Evolutionary conservation across 2,329 filamentous ascomycete species (phyloP).

Genomic region (Neonectria faginata): DNA sequence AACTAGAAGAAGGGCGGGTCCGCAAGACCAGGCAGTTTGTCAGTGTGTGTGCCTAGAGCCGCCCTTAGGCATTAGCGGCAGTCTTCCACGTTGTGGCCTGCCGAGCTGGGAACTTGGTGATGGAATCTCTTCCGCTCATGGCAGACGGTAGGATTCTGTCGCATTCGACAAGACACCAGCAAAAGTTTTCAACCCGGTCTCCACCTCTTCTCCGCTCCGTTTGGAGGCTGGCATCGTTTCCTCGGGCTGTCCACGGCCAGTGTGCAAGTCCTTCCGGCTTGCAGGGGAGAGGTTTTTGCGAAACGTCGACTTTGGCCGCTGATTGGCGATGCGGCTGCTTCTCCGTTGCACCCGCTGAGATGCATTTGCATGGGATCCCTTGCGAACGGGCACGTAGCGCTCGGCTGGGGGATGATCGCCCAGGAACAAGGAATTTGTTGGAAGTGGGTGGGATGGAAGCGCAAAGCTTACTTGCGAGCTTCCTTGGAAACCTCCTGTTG

Average conservation of each 20-base stretch:
- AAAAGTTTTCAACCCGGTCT: slow-evolving; percentile 20
- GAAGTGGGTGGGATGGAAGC: not conserved
- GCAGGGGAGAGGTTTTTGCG: slow-evolving; percentile 33
- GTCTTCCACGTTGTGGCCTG: slow-evolving; percentile 1
- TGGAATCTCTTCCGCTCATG: not conserved
- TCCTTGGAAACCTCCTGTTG: slow-evolving; percentile 9
- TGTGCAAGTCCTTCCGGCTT: not conserved
- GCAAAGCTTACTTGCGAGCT: not conserved
- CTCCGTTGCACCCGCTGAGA: slow-evolving; percentile 34
- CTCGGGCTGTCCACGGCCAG: not conserved
- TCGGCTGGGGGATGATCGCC: slow-evolving; percentile 24
- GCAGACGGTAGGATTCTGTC: slow-evolving; percentile 4
- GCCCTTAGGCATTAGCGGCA: slow-evolving; percentile 11
- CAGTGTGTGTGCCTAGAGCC: not conserved
- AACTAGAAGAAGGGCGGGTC: slow-evolving; percentile 23
- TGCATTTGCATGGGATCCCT: slow-evolving; percentile 21
- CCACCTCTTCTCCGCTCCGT: slow-evolving; percentile 11
- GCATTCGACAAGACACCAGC: slow-evolving; percentile 5
- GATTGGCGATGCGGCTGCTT: slow-evolving; percentile 41
- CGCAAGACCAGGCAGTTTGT: slow-evolving; percentile 26
- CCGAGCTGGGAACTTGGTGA: not conserved
- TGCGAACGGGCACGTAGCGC: slow-evolving; percentile 17
- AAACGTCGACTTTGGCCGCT: slow-evolving; percentile 23
- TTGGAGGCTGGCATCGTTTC: not conserved
- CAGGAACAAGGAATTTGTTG: slow-evolving; percentile 18